Percentiles rank a stretch among this genome's conserved stretches.
These are phyloP conservation scores for Leccinum subrobustum DNA, from an alignment of 1,284 basidiomycete genomes.

Conservation along the genomic window DNA sequence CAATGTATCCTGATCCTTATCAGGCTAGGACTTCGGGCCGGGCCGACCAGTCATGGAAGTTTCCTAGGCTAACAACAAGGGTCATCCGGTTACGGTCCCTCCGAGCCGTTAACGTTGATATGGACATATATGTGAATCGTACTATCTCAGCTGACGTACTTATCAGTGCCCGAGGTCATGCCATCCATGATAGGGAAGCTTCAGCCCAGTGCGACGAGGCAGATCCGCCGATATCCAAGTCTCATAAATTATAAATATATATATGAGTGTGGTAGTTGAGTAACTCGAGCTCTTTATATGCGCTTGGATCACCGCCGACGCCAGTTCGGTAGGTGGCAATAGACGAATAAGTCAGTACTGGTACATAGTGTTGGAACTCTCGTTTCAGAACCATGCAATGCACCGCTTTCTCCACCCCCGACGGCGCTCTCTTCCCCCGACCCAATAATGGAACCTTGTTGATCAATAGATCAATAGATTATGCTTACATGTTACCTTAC, in stretches of 20 bases:
- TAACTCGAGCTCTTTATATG: neutral
- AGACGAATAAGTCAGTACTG: neutral
- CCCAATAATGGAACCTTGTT: neutral
- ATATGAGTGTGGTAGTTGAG: neutral
- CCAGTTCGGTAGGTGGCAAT: neutral
- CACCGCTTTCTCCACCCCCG: neutral
- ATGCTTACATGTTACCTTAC: neutral
- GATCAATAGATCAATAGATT: neutral
- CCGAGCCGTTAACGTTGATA: neutral
- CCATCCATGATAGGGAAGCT: neutral
- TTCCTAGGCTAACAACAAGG: neutral
- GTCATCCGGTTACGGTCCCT: neutral
- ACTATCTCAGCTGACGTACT: neutral
- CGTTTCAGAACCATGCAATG: neutral
- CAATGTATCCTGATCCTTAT: neutral
- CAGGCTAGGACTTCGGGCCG: neutral
- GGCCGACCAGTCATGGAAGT: neutral
- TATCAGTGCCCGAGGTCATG: neutral
- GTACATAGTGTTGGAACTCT: neutral
- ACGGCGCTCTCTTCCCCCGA: neutral
- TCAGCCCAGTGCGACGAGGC: neutral
- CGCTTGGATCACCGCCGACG: neutral
- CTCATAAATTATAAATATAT: neutral
- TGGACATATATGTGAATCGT: neutral
- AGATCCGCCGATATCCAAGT: neutral